Conservation (phyloP, 805 yeast genomes). For the Ogataea pini region DNA sequence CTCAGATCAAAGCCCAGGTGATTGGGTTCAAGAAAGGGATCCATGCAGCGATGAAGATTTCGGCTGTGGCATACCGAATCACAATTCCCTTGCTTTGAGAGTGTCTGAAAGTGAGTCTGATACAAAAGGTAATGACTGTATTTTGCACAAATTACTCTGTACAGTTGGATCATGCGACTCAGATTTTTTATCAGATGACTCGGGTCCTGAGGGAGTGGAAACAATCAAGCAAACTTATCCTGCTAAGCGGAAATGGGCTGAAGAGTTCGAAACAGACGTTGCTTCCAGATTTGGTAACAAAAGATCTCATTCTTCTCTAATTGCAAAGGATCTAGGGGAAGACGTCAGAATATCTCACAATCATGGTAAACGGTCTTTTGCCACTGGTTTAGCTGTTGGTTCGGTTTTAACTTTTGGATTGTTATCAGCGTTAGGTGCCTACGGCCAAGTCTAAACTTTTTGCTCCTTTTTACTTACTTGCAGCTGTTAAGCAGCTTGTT, state of each 20-base stretch:
- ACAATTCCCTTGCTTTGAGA: background rate
- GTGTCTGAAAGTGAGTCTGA: background rate
- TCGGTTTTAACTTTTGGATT: conserved; percentile 25
- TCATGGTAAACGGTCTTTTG: conserved; percentile 11
- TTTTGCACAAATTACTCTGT: background rate
- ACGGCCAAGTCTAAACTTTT: conserved; percentile 9
- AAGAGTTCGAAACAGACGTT: conserved; percentile 2
- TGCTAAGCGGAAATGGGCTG: conserved; percentile 7
- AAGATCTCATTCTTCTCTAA: background rate
- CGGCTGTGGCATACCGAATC: background rate
- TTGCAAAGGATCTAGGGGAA: background rate
- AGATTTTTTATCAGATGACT: conserved; percentile 8
- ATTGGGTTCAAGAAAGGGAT: background rate
- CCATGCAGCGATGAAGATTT: background rate
- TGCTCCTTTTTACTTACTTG: background rate
- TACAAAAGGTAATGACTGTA: background rate
- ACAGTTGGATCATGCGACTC: background rate
- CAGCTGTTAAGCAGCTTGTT: too few relatives aligned
- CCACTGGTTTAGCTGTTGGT: conserved; percentile 25
- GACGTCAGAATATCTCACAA: background rate
- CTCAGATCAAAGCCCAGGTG: background rate
- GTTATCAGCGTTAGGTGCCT: conserved; percentile 29
- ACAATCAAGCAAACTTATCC: conserved; percentile 8
- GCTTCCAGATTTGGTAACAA: background rate
- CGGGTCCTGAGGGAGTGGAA: conserved; percentile 19